Base-by-base conservation (phyloP, 148 eudicot species). In the Simmondsia chinensis region DNA sequence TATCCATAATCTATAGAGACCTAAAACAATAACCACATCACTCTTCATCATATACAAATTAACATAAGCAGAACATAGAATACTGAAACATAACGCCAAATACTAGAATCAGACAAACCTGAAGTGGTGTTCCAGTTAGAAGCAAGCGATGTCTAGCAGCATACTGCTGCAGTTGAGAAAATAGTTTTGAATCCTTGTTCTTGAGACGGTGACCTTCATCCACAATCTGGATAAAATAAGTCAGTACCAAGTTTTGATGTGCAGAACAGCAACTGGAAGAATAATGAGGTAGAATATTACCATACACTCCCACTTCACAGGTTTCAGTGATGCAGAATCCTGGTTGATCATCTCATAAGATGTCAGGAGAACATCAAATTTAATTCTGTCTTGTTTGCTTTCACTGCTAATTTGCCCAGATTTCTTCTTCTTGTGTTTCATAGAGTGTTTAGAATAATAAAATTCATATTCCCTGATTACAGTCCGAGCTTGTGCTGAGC, bases 201-300 rank as follows among this genome's bases (percentile, higher is more conserved):
- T 91, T 91, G 19, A 91, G 94, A 43, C 96, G 96, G 41, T 91
- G 99, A 61, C 96, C 99, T 76, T 91, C 99, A 66, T 91, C 99
- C 52, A 91, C 99, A 57, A 91, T 71, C 99, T 91, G 50, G 46
- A 71, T 9, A 47, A 61, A 41, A 46, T 29, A 68, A 43, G 33
- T 34, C 28, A 55, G 30, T 43, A 36, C 41, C 39, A 57, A 46
- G 24, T 8, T 51, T 50, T 16, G 2, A 17, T 51, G 34, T 8
- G 22, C 22, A 18, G 14, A 29, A 46, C 43, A 24, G 1, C 43
- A 28, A 48, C 21, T 39, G 47, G 36, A 38, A 24, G 49, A 19
- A 36, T 23, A 30, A 8, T 1, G 33, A 20, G 31, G 7, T 5
- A 50, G 36, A n/a, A 54, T 27, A 31, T 53, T 77, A 91, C 99